Evolutionary conservation across 345 rosid genomes (phyloP), one percentile per base, ranked within the genome.

Genomic region (Rhizophora apiculata): DNA sequence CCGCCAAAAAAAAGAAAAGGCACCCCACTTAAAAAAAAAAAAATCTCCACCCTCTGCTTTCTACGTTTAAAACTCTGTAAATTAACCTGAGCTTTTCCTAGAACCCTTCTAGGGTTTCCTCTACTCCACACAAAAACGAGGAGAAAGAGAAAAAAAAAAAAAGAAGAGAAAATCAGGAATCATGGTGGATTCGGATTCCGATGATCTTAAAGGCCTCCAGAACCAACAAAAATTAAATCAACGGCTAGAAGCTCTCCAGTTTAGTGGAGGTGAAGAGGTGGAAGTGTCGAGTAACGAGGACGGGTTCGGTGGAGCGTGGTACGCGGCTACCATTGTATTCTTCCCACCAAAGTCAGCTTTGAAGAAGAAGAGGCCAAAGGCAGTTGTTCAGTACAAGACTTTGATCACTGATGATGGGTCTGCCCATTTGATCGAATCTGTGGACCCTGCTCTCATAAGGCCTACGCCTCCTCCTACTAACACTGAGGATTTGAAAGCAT

Each of bases 221-320:
- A 64, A 56, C 54, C 34, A 65, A 37, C 21, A 27, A 31, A 8
- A 30, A 15, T 8, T 3, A 39, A 30, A 36, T 34, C 10, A 8
- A 34, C 37, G 9, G 19, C 26, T 5, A 3, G 20, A 24, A 27
- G 15, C 8, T 8, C 11, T 43, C 30, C 43, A 8, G 61, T 71
- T 65, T 19, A 34, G 0, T 0, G 80, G 70, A 62, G 79, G 79
- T 36, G 67, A 71, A 15, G 63, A 27, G 46, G 83, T 90, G 6
- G 96, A 90, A 72, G 88, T 90, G 0, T 67, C 67, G 60, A 72
- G 85, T 61, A 76, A 82, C 74, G 91, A 88, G 21, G 88, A 85
- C 20, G 91, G 89, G 8, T 82, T 84, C 19, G 68, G 60, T 55
- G 91, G 88, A 0, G 82, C 88, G 5, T 86, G 88, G 87, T 90